Evolutionary conservation across 768 basidiomycete genomes (phyloP), one percentile per base, ranked within the genome.

Genomic region (Russula dissimulans): DNA sequence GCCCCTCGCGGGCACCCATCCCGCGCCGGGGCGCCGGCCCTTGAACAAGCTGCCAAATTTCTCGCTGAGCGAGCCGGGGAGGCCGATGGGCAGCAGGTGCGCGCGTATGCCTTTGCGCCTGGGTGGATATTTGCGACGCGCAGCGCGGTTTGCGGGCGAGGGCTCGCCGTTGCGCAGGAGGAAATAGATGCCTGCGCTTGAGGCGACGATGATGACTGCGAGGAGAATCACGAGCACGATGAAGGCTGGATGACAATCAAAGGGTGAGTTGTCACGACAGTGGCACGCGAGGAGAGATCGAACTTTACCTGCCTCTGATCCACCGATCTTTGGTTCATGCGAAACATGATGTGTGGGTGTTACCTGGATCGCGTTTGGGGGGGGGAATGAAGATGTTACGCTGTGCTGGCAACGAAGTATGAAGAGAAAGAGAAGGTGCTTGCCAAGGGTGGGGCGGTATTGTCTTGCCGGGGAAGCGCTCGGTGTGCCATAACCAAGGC

Each of bases 221-320:
- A 89, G 76, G 47, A 74, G 69, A 41, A 86, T 79, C 43, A 88
- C 75, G 42, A 88, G 71, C 4, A 72, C 81, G 64, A 87, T 78
- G 72, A 88, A 89, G 9, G 56, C 65, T 66, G 18, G n/a, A 32
- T 32, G 7, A 26, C 22, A 26, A 62, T n/a, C 17, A 18, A 12
- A 18, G 4, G 26, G 26, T 11, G 48, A 1, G 39, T 57, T 34
- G 48, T 38, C 41, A 50, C 29, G 49, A 50, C 14, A 12, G 41
- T 15, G 2, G 14, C 8, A 10, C 18, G 5, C 26, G 4, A n/a
- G 15, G 42, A 22, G 54, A 39, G 48, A 7, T 17, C 3, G 10
- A 29, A 32, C 58, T 43, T 41, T 36, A 65, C 65, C 65, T 12
- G 59, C 45, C 32, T 65, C 56, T 26, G 65, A 66, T 26, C 65